Percentiles rank a stretch among this genome's conserved stretches.
phyloP scores from a whole-genome alignment of 352 stramenopile genomes.

The Phytophthora rubi region DNA sequence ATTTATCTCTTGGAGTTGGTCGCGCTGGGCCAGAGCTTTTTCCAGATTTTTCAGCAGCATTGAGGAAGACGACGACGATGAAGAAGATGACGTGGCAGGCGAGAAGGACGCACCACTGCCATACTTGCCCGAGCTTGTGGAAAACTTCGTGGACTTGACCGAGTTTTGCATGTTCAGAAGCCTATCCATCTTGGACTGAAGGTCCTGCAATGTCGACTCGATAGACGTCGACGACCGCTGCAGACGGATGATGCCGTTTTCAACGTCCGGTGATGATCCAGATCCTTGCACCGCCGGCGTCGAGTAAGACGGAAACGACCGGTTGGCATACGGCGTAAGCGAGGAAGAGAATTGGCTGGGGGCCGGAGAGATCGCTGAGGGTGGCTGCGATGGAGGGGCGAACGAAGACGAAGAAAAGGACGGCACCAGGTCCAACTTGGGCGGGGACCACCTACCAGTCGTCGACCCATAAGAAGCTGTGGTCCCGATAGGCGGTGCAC shows the following conservation, averaged over 20 bases:
- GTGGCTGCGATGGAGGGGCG: slow-evolving; percentile 19
- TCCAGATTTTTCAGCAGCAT: slow-evolving; percentile 79
- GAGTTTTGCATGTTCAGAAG: slow-evolving; percentile 66
- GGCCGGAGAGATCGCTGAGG: slow-evolving; percentile 18
- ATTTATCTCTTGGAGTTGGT: slow-evolving; percentile 68
- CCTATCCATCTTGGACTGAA: slow-evolving; percentile 85
- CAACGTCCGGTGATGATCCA: slow-evolving; percentile 47
- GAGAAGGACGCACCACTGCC: slow-evolving; percentile 19
- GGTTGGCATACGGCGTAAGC: slow-evolving; percentile 36
- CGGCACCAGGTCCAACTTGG: slow-evolving; percentile 40
- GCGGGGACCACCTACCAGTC: slow-evolving; percentile 32
- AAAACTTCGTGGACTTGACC: slow-evolving; percentile 57
- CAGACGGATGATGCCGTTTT: slow-evolving; percentile 71
- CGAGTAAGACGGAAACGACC: slow-evolving; percentile 24
- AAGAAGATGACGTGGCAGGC: slow-evolving; percentile 26
- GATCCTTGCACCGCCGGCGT: slow-evolving; percentile 9
- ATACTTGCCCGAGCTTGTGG: slow-evolving; percentile 37
- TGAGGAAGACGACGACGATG: slow-evolving; percentile 42
- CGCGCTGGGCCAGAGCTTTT: slow-evolving; percentile 70
- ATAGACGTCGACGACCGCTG: slow-evolving; percentile 83
- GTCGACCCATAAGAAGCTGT: slow-evolving; percentile 20
- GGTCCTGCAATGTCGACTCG: slow-evolving; percentile 71
- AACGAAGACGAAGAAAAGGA: slow-evolving; percentile 38
- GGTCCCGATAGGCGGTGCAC: neutral
- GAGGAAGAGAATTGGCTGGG: slow-evolving; percentile 35